These are phyloP conservation scores for Penicillium verrucosum DNA, from an alignment of 2,329 filamentous ascomycete species.

Conservation along the genomic window DNA sequence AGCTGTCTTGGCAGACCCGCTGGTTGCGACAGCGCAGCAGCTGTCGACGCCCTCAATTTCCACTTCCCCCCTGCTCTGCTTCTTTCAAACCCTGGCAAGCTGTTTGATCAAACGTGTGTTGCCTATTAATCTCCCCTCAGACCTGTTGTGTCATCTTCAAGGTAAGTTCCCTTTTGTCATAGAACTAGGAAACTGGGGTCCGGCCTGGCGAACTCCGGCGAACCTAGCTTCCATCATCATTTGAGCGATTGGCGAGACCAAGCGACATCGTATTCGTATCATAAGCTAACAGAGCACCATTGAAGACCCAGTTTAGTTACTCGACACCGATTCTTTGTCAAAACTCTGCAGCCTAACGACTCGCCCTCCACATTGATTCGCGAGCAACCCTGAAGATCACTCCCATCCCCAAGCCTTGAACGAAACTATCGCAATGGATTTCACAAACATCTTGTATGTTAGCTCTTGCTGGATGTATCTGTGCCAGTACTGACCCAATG, in stretches of 20 bases:
- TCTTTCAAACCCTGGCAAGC: slow-evolving; percentile 12
- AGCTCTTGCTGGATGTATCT: neutral
- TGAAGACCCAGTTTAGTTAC: neutral
- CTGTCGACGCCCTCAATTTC: slow-evolving; percentile 18
- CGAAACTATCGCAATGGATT: slow-evolving; percentile 64
- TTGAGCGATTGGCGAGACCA: neutral
- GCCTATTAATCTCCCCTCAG: neutral
- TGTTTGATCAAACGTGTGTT: neutral
- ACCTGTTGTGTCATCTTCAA: neutral
- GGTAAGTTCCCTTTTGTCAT: neutral
- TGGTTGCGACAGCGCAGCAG: slow-evolving; percentile 31
- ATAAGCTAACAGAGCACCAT: neutral
- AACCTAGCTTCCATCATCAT: neutral
- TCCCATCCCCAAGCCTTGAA: neutral
- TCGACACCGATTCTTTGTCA: neutral
- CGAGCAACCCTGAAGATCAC: slow-evolving; percentile 10
- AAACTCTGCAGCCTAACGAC: slow-evolving; percentile 8
- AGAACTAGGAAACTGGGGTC: neutral
- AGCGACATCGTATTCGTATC: neutral
- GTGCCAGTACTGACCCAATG: slow-evolving; percentile 13
- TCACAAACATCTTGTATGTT: slow-evolving; percentile 64
- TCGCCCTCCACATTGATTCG: neutral
- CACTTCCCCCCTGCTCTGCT: slow-evolving; percentile 16
- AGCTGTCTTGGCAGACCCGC: slow-evolving; percentile 33
- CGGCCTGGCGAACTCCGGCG: neutral